These are phyloP conservation scores for Fragilaria radians DNA, from an alignment of 108 stramenopile genomes.

Conservation along the genomic window DNA sequence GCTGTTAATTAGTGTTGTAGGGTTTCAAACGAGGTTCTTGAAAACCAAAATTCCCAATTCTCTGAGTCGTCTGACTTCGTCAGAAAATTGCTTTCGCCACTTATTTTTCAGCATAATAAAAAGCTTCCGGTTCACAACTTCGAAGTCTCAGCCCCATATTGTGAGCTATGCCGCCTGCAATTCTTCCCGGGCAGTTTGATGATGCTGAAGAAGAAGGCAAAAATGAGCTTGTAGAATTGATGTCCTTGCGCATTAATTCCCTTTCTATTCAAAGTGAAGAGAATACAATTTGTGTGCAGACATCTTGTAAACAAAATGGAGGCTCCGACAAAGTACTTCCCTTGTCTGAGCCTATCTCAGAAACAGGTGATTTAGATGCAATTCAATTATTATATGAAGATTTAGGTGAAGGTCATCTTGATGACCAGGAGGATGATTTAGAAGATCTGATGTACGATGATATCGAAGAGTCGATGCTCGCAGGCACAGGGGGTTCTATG, in stretches of 20 bases:
- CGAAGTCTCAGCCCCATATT: too few species aligned
- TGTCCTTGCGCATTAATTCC: neutral
- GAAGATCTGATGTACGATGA: constrained; percentile 41
- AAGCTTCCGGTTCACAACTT: too few species aligned
- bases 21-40: too few species aligned
- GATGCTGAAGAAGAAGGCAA: constrained; percentile 30
- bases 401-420: constrained; percentile 7
- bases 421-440: constrained; percentile 23
- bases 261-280: neutral
- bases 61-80: too few species aligned
- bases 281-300: constrained; percentile 9
- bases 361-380: neutral
- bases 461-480: constrained; percentile 18
- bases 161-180: constrained; percentile 7
- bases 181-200: constrained; percentile 44
- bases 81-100: too few species aligned
- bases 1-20: too few species aligned
- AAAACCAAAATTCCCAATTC: too few species aligned
- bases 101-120: too few species aligned
- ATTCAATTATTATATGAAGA: neutral
- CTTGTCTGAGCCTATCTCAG: neutral
- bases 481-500: constrained; percentile 4
- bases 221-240: constrained; percentile 6
- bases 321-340: constrained; percentile 14
- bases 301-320: constrained; percentile 19